A percentile compares a stretch with the other conserved stretches of the same genome.
These are phyloP conservation scores for Globisporangium okanoganense DNA, from an alignment of 352 stramenopile species.

Conservation along the genomic window DNA sequence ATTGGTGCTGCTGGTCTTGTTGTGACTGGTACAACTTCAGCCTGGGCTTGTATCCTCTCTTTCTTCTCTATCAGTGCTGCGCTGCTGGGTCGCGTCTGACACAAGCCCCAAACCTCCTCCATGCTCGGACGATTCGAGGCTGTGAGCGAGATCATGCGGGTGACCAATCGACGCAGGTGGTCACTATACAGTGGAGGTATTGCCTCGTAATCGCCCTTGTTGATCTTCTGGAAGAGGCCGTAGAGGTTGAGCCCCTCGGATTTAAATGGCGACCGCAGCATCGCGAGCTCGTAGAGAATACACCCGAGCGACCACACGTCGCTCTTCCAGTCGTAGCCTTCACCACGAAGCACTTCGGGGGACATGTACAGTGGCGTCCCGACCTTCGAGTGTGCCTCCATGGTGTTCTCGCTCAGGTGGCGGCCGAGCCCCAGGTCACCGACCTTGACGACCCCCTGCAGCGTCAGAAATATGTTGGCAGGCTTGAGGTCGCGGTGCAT, in stretches of 20 bases:
- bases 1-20: background rate
- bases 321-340: constrained; percentile 94
- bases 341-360: constrained; percentile 90
- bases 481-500: constrained; percentile 95
- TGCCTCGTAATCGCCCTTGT: constrained; percentile 77
- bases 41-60: constrained; percentile 8
- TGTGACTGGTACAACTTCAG: background rate
- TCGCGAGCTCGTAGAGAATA: constrained; percentile 94
- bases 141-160: constrained; percentile 69
- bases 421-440: constrained; percentile 75
- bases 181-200: constrained; percentile 63
- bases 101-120: constrained; percentile 60
- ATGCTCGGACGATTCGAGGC: constrained; percentile 55
- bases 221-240: constrained; percentile 91
- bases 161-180: constrained; percentile 48
- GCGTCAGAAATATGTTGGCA: constrained; percentile 92
- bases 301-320: constrained; percentile 95
- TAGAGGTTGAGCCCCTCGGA: constrained; percentile 89
- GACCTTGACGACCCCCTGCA: constrained; percentile 89
- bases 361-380: constrained; percentile 95
- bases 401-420: constrained; percentile 74
- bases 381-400: constrained; percentile 88
- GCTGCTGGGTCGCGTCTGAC: constrained; percentile 28
- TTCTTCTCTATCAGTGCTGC: constrained; percentile 11
- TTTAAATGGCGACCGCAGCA: constrained; percentile 94